phyloP scores from a whole-genome alignment of 441 rosid species.

The Bocquillonia castaneifolia region DNA sequence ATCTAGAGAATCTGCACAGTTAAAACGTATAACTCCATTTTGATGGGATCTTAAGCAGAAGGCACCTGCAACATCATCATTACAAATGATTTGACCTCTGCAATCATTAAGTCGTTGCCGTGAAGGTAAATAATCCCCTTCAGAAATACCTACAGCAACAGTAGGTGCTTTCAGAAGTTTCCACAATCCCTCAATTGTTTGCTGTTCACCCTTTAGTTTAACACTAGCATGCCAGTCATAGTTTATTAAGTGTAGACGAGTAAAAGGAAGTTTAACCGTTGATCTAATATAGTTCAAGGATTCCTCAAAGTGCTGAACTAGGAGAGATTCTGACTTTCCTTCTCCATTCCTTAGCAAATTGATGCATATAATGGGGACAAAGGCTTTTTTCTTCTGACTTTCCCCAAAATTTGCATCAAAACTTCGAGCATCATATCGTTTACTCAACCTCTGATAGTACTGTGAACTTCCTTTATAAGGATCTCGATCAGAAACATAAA shows the following conservation, averaged over 20 bases:
- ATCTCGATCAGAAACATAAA: conserved; percentile 76
- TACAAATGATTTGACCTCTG: conserved; percentile 77
- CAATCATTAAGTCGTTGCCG: conserved; percentile 77
- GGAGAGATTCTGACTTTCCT: conserved; percentile 87
- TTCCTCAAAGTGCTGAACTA: conserved; percentile 90
- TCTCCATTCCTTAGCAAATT: conserved; percentile 83
- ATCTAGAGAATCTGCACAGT: conserved; percentile 97
- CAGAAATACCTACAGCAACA: conserved; percentile 65
- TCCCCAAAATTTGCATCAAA: conserved; percentile 52
- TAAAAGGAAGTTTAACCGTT: conserved; percentile 62
- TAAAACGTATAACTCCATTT: conserved; percentile 90
- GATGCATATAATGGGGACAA: conserved; percentile 78
- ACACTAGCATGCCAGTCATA: conserved; percentile 94
- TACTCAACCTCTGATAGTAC: conserved; percentile 82
- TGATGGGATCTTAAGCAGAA: conserved; percentile 94
- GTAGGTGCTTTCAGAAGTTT: conserved; percentile 70
- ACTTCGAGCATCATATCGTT: conserved; percentile 74
- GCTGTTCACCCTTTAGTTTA: conserved; percentile 78
- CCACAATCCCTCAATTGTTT: conserved; percentile 93
- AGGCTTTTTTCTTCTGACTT: conserved; percentile 58
- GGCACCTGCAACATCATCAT: conserved; percentile 73
- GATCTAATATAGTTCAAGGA: conserved; percentile 66
- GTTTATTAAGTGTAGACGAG: conserved; percentile 63
- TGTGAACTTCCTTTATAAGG: conserved; percentile 88
- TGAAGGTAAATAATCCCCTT: conserved; percentile 85